These are phyloP conservation scores for Myxozyma mucilagina DNA, from an alignment of 805 yeast genomes.

Conservation along the genomic window DNA sequence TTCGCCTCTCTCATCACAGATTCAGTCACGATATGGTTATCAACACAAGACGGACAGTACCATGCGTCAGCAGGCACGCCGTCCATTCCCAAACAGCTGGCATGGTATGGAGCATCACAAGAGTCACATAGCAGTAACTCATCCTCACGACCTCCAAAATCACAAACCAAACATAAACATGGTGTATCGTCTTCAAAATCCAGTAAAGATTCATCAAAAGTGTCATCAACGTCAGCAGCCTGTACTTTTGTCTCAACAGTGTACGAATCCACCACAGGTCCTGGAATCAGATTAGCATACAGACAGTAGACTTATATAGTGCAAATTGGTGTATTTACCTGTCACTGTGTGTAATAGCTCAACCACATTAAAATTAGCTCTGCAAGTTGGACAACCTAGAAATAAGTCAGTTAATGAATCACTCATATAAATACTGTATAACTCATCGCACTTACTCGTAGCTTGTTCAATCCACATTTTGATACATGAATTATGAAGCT, in stretches of 20 bases:
- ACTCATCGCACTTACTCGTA: constrained; percentile 39
- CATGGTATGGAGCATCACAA: constrained; percentile 40
- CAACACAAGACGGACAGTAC: constrained; percentile 40
- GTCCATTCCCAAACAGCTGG: constrained; percentile 38
- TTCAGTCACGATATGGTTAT: constrained; percentile 28
- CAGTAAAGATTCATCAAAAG: neutral
- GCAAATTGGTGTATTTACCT: constrained; percentile 17
- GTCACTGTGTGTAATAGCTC: constrained; percentile 37
- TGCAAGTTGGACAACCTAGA: constrained; percentile 59
- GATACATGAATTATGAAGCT: constrained; percentile 59
- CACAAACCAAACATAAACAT: constrained; percentile 36
- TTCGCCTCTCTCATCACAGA: constrained; percentile 21
- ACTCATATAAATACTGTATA: neutral
- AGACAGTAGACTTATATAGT: constrained; percentile 6
- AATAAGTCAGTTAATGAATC: neutral
- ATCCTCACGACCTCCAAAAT: constrained; percentile 35
- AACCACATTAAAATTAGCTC: constrained; percentile 48
- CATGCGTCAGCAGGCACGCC: constrained; percentile 38
- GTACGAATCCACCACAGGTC: constrained; percentile 12
- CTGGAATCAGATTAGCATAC: neutral
- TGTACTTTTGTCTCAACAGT: constrained; percentile 27
- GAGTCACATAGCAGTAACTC: constrained; percentile 38
- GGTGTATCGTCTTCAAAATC: constrained; percentile 21
- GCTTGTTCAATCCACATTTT: constrained; percentile 58
- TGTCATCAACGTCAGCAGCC: constrained; percentile 18